Conservation (phyloP, 2,329 filamentous ascomycete species). For the Diaporthe batatas region DNA sequence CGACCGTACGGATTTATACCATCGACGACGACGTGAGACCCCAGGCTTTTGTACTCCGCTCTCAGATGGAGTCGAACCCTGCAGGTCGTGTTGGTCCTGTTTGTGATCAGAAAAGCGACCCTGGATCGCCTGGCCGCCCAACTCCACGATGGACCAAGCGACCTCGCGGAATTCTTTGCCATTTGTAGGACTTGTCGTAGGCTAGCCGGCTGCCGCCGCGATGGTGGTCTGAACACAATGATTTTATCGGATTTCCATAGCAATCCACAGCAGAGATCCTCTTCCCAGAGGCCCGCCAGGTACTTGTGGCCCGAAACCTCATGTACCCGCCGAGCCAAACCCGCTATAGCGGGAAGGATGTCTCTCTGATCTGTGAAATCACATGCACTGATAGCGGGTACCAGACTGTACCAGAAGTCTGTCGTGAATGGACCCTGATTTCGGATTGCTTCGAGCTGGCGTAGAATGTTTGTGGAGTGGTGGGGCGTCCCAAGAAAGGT, state of each 20-base stretch:
- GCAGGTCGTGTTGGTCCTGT: background rate
- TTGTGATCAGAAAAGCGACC: background rate
- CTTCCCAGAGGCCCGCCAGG: slow-evolving; percentile 11
- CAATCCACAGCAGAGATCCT: background rate
- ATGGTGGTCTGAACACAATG: too few relatives aligned
- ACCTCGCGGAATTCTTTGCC: background rate
- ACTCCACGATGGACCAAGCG: slow-evolving; percentile 6
- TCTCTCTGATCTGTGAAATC: background rate
- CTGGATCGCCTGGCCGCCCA: background rate
- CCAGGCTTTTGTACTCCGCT: background rate
- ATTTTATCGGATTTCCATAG: background rate
- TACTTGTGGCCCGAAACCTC: background rate
- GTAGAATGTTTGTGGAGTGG: background rate
- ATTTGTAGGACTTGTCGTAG: background rate
- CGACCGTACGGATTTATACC: background rate
- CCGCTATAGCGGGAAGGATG: background rate
- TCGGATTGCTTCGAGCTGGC: background rate
- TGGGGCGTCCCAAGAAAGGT: too few relatives aligned
- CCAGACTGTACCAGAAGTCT: background rate
- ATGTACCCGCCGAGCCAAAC: background rate
- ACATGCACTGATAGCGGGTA: background rate
- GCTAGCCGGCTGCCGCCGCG: background rate
- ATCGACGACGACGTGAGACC: background rate
- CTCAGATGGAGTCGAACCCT: background rate
- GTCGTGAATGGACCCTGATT: background rate